Evolutionary conservation across 305 asterid species (phyloP).

Genomic region (Rubia tinctorum): DNA sequence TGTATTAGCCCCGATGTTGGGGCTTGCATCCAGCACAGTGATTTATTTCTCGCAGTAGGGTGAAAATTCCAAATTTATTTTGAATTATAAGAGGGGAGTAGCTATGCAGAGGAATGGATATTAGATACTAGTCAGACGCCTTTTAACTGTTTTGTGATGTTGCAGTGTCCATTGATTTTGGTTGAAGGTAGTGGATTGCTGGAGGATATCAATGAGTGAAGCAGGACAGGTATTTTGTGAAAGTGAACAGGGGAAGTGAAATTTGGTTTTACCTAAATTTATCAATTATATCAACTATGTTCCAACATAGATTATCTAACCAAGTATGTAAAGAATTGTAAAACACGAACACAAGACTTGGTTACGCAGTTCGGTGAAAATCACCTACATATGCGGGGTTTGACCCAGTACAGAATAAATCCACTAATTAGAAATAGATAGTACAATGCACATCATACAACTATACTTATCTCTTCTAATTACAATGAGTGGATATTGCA

Average conservation of each 20-base stretch:
- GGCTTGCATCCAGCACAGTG: conserved; percentile 70
- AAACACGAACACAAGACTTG: too few relatives aligned
- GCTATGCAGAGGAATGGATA: conserved; percentile 72
- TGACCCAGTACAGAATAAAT: too few relatives aligned
- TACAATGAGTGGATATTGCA: too few relatives aligned
- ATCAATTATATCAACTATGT: too few relatives aligned
- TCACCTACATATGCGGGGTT: too few relatives aligned
- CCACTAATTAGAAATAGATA: too few relatives aligned
- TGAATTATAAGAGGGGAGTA: conserved; percentile 18
- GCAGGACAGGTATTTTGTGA: conserved; percentile 75
- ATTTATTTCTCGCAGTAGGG: conserved; percentile 38
- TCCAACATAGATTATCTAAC: too few relatives aligned
- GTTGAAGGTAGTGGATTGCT: conserved; percentile 57
- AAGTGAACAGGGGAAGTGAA: conserved; percentile 59
- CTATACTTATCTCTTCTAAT: too few relatives aligned
- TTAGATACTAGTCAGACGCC: conserved; percentile 84
- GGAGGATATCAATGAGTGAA: conserved; percentile 63
- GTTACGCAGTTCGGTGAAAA: too few relatives aligned
- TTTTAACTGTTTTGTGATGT: conserved; percentile 76
- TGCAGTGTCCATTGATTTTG: conserved; percentile 80
- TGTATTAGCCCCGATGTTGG: conserved; percentile 61
- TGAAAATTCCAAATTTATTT: conserved; percentile 10
- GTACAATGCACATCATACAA: too few relatives aligned
- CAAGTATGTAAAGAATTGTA: too few relatives aligned
- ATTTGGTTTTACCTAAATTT: too few relatives aligned